Base-by-base conservation (phyloP, 2,329 filamentous ascomycete genomes). In the Calonectria montana region DNA sequence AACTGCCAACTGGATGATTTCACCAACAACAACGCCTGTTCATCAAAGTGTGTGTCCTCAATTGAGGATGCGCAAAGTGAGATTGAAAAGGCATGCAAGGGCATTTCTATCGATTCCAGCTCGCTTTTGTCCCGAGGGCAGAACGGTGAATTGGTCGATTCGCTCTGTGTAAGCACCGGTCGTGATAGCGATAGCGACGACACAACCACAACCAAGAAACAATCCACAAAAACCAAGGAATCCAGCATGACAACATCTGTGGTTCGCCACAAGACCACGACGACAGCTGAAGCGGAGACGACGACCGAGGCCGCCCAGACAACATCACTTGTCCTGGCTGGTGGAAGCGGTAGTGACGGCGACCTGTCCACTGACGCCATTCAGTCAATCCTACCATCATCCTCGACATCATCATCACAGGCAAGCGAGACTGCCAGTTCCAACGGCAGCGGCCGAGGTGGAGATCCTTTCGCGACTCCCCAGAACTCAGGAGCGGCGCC, bases 51-150 rank as follows among this genome's bases (percentile, higher is more conserved):
- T 73, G 79, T 78, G 47, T 71, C 72, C 9, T 82, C 77, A 2
- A 71, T 85, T 50, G 41, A 69, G 23, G 71, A 71, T 9, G 76
- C 77, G n/a, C 74, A 85, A 50, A 70, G 50, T 7, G 78, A 73
- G 29, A 80, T 85, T 21, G 77, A 80, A 57, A 61, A 75, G 13
- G 75, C 76, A 0, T 84, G 83, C 57, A 47, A 64, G 5, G 71
- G 67, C 15, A 77, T 82, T 10, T 67, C 74, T 12, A 73, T 77
- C 1, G 71, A 78, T 21, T 59, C 74, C 0, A 75, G 80, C 18
- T 82, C 85, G 2, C 72, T 87, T 15, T 73, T 87, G 16, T 81
- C 79, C 6, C 81, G 82, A 43, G 84, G 82, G 1, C 76, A 85
- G 65, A 70, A 75, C 23, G 85, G 84, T 3, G 80, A 82, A 39